Conservation (phyloP, 345 rosid species). For the Hibiscus trionum region DNA sequence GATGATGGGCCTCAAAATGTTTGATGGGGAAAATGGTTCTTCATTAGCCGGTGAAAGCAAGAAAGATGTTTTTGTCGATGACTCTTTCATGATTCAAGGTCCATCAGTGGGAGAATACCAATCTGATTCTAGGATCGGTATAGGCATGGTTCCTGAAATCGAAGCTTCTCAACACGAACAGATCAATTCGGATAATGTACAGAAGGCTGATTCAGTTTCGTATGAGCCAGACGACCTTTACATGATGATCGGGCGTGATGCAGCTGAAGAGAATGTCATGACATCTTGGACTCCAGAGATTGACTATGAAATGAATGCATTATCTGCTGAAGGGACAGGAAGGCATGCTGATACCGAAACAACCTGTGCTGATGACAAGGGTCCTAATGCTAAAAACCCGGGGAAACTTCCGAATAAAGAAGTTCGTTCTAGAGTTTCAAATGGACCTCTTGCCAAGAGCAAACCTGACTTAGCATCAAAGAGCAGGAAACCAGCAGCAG, state of each 20-base stretch:
- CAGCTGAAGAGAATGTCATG: conserved; percentile 31
- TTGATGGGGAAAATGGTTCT: conserved; percentile 35
- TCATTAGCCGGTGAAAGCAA: conserved; percentile 32
- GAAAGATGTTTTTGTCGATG: conserved; percentile 54
- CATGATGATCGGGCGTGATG: conserved; percentile 79
- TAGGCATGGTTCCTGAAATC: conserved; percentile 58
- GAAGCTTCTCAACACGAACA: conserved; percentile 37
- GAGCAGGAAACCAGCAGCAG: conserved; percentile 52
- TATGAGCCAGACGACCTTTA: conserved; percentile 89
- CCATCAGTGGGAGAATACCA: conserved; percentile 37
- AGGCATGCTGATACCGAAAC: conserved; percentile 26
- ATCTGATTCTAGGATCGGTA: conserved; percentile 46
- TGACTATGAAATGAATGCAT: conserved; percentile 48
- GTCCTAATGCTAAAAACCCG: conserved; percentile 23
- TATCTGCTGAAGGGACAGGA: conserved; percentile 31
- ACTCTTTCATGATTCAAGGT: conserved; percentile 82
- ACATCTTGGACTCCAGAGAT: conserved; percentile 75
- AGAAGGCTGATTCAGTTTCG: conserved; percentile 16
- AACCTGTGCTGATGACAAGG: conserved; percentile 19
- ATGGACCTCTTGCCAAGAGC: conserved; percentile 35
- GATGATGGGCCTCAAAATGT: conserved; percentile 34
- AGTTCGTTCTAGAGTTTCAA: conserved; percentile 41
- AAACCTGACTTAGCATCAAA: conserved; percentile 40
- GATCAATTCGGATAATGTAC: conserved; percentile 24
- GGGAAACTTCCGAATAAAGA: conserved; percentile 40